Percentiles rank a stretch among this genome's conserved stretches.
phyloP scores from a whole-genome alignment of 2,329 filamentous ascomycete genomes.

The Colletotrichum zoysiae region DNA sequence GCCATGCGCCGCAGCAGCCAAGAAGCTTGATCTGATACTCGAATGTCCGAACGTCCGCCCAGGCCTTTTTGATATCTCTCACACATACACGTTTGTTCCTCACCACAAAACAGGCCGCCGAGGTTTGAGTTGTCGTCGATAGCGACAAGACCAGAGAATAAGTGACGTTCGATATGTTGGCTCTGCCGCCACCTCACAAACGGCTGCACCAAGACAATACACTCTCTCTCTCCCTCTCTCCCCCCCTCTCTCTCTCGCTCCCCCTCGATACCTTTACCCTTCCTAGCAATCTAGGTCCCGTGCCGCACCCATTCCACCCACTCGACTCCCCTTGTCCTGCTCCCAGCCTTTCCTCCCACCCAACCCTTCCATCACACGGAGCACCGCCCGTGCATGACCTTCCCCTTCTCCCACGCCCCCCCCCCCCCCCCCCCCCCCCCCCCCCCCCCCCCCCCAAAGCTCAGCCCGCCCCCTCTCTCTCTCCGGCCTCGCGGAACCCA shows the following conservation, averaged over 20 bases:
- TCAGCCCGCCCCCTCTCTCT: not conserved
- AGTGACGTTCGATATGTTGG: not conserved
- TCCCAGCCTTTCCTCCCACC: not conserved
- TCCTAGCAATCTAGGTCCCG: not conserved
- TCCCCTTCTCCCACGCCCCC: not conserved
- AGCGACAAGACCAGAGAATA: constrained; percentile 16
- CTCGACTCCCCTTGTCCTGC: not conserved
- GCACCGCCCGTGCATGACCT: constrained; percentile 4
- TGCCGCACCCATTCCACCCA: constrained; percentile 3
- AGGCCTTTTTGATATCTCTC: constrained; percentile 22
- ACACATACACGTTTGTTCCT: constrained; percentile 22
- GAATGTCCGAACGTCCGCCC: constrained; percentile 18
- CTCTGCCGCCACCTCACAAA: not conserved
- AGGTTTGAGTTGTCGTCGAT: not conserved
- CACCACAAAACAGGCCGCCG: constrained; percentile 21
- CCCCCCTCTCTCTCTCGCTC: no score
- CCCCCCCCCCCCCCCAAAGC: no score
- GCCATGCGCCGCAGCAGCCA: not conserved
- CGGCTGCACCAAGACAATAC: not conserved
- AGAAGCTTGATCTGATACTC: not conserved
- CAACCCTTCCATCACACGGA: not conserved
- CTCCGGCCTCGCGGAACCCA: constrained; percentile 12
- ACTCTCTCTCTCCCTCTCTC: not conserved
- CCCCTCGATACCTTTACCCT: not conserved
- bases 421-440: no score